These are phyloP conservation scores for Pleurotus djamor DNA, from an alignment of 768 basidiomycete genomes.

Conservation along the genomic window DNA sequence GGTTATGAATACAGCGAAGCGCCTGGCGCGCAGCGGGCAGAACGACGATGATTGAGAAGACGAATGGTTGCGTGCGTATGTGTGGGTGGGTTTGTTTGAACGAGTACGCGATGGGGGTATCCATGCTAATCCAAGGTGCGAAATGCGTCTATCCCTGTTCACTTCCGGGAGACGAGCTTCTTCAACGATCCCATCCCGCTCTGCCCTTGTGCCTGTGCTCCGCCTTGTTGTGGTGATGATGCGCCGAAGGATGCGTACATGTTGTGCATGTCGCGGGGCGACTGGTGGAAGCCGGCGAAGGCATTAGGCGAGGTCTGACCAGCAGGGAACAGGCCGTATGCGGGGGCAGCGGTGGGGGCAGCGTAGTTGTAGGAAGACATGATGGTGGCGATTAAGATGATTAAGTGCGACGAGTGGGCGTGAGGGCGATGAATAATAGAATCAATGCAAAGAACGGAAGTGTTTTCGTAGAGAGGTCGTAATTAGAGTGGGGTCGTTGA, in stretches of 20 bases:
- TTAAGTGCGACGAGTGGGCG: conserved; percentile 5
- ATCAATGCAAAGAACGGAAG: conserved; percentile 2
- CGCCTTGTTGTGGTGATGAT: conserved; percentile 15
- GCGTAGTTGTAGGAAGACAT: conserved; percentile 49
- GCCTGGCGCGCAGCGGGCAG: conserved; percentile 7
- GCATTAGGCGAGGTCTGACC: conserved; percentile 56
- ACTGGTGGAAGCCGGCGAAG: conserved; percentile 53
- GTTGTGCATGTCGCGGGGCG: conserved; percentile 57
- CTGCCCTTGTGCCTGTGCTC: conserved; percentile 21
- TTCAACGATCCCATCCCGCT: conserved; percentile 20
- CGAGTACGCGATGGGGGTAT: too few species aligned
- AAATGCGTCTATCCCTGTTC: conserved; percentile 11
- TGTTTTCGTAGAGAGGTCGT: conserved; percentile 6
- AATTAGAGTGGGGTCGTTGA: background rate
- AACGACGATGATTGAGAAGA: background rate
- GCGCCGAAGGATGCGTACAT: conserved; percentile 54
- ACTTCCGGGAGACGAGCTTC: conserved; percentile 31
- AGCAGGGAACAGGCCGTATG: conserved; percentile 58
- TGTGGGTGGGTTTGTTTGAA: background rate
- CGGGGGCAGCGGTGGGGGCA: conserved; percentile 48
- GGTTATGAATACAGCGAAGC: conserved; percentile 5
- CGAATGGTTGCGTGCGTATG: background rate
- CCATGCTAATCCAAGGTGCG: conserved; percentile 6
- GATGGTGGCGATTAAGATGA: conserved; percentile 26
- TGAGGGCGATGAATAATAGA: background rate